Evolutionary conservation across 2,329 filamentous ascomycete genomes (phyloP).

Genomic region (Trichoderma pleuroti): DNA sequence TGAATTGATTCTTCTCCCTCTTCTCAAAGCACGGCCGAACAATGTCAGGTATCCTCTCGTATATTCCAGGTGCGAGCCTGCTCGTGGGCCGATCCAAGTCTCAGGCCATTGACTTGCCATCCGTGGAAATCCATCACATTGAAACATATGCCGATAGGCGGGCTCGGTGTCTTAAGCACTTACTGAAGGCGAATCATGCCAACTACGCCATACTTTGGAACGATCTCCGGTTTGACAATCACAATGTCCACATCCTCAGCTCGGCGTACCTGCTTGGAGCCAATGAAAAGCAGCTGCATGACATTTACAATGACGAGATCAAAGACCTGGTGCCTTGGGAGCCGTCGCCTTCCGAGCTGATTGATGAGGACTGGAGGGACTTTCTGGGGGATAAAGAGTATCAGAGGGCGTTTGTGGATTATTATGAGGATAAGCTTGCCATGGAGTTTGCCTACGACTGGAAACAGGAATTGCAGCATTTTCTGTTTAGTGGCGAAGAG

Average conservation of each 20-base stretch:
- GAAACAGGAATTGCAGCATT: slow-evolving; percentile 72
- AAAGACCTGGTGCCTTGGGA: slow-evolving; percentile 73
- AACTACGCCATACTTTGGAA: slow-evolving; percentile 84
- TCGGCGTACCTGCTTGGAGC: slow-evolving; percentile 85
- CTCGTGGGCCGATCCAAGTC: slow-evolving; percentile 27
- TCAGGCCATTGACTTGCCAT: slow-evolving; percentile 54
- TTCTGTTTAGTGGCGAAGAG: slow-evolving; percentile 68
- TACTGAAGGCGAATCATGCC: slow-evolving; percentile 86
- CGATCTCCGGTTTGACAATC: slow-evolving; percentile 72
- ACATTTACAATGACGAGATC: slow-evolving; percentile 75
- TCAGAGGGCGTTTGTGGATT: slow-evolving; percentile 88
- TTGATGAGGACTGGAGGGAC: slow-evolving; percentile 79
- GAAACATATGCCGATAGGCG: slow-evolving; percentile 77
- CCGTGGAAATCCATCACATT: slow-evolving; percentile 72
- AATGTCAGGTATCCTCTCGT: slow-evolving; percentile 37
- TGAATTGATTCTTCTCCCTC: neutral
- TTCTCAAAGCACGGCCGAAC: neutral
- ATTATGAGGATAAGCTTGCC: slow-evolving; percentile 89
- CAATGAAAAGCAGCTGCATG: slow-evolving; percentile 66
- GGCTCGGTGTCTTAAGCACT: slow-evolving; percentile 79
- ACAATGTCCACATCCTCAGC: slow-evolving; percentile 75
- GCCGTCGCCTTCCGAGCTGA: slow-evolving; percentile 80
- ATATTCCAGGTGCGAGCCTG: slow-evolving; percentile 30
- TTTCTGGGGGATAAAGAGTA: slow-evolving; percentile 76
- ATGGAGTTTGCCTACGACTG: slow-evolving; percentile 74